A percentile compares a stretch with the other conserved stretches of the same genome.
These are phyloP conservation scores for Phytopythium mirpurense DNA, from an alignment of 352 stramenopile genomes.

Conservation along the genomic window DNA sequence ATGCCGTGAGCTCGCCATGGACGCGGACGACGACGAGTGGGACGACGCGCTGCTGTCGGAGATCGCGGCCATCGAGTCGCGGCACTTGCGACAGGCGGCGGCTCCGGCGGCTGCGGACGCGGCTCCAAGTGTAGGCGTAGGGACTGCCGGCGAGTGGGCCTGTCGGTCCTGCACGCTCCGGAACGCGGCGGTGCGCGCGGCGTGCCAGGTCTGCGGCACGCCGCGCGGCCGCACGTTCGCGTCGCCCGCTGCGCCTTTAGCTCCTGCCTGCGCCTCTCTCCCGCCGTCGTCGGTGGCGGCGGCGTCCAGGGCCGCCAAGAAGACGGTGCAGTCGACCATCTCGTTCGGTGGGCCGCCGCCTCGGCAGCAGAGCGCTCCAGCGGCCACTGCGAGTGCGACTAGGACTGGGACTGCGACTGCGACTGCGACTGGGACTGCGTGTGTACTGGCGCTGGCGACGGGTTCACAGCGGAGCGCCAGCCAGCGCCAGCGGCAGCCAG, in stretches of 20 bases:
- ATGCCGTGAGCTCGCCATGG: too few species aligned
- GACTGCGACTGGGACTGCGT: too few species aligned
- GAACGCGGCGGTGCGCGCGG: slow-evolving; percentile 27
- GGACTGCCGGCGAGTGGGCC: slow-evolving; percentile 14
- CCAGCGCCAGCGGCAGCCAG: not conserved
- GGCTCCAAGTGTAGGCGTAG: not conserved
- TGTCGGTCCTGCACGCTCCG: slow-evolving; percentile 64
- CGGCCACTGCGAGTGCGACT: too few species aligned
- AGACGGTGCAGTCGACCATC: slow-evolving; percentile 59
- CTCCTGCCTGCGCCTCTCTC: too few species aligned
- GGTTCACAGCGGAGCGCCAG: too few species aligned
- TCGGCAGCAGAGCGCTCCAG: not conserved
- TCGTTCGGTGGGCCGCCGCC: slow-evolving; percentile 36
- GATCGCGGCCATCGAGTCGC: slow-evolving; percentile 58
- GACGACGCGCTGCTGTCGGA: slow-evolving; percentile 74
- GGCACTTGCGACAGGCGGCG: slow-evolving; percentile 22
- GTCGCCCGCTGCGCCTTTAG: not conserved
- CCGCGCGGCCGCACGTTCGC: slow-evolving; percentile 30
- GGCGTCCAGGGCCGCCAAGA: slow-evolving; percentile 11
- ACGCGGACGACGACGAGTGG: slow-evolving; percentile 62
- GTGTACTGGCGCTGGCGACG: too few species aligned
- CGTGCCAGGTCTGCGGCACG: slow-evolving; percentile 53
- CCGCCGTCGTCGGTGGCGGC: not conserved
- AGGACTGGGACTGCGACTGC: too few species aligned
- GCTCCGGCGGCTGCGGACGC: slow-evolving; percentile 3